Evolutionary conservation across 2,329 filamentous ascomycete genomes (phyloP), one percentile per base, ranked within the genome.

Genomic region (Colletotrichum australisinense): DNA sequence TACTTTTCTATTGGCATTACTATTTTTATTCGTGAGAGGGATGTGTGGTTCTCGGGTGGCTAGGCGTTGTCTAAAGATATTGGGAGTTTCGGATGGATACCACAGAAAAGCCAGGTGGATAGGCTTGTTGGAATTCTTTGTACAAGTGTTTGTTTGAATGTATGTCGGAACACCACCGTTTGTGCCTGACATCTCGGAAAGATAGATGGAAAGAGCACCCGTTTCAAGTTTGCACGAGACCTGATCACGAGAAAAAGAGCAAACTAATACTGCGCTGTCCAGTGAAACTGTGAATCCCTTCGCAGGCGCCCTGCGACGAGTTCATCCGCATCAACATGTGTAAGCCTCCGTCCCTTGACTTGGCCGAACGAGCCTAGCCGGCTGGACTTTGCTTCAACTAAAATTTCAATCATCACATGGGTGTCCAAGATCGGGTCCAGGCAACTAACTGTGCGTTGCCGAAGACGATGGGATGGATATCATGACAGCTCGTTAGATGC

Each of bases 41-140:
- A 19, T 19, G 11, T 30, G 24, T 14, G 11, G 22, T 19, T 6
- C 4, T 38, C 24, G 35, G 32, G 6, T 52, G 26, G n/a, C 24
- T 6, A 24, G 52, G 49, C 52, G 32, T 65, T 28, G 35, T 11
- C 30, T 24, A 19, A 30, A 46, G 28, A 22, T 30, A 11, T 30
- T 57, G 63, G 63, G 63, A 65, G 63, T 65, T 64, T 56, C 32
- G 63, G 52, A 57, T 65, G 55, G 52, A 65, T 65, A 65, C 63
- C 63, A 65, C 63, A 30, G 11, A n/a, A 28, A 30, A 57, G 24
- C 52, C 52, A 6, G 52, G 52, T 26, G 22, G 14, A 9, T 9
- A 12, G 32, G 63, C 26, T 46, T 57, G 32, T 32, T 22, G 32
- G 35, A 35, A 57, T 57, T 22, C 16, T 57, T 24, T 65, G 63